Evolutionary conservation across 306 rosid species (phyloP), one percentile per base, ranked within the genome.

Genomic region (Spatholobus suberectus): DNA sequence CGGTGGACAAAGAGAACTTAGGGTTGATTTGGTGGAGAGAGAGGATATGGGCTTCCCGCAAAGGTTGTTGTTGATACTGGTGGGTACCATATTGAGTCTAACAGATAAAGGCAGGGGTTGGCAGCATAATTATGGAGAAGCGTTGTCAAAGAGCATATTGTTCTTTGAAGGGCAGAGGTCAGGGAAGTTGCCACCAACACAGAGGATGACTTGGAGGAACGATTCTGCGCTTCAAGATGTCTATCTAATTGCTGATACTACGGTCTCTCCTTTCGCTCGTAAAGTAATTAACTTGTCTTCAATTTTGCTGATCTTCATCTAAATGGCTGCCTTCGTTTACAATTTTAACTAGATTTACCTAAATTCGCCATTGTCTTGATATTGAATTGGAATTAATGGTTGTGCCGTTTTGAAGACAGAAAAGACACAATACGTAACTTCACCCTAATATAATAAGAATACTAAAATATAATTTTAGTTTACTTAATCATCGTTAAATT

Each of bases 81-180:
- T 24, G 8, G 73, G 20, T 43, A 11, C 23, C 6, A 5, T 68
- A 41, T 49, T 47, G 77, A 58, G n/a, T n/a, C n/a, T n/a, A n/a
- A n/a, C n/a, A n/a, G n/a, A n/a, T n/a, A n/a, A n/a, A n/a, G n/a
- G n/a, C n/a, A n/a, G n/a, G n/a, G n/a, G n/a, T n/a, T n/a, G n/a
- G n/a, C n/a, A n/a, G n/a, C 58, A 90, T 6, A 24, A 87, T 51
- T 89, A 89, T 65, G 80, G 29, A 12, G 88, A 87, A 1, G 92
- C 94, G 0, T 76, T 89, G 43, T 52, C 75, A 15, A 90, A 90
- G 70, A 76, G 92, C 66, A 89, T 90, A 12, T 73, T 85, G 69
- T 90, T 87, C 23, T 89, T 52, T 69, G 92, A 87, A 82, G 92
- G 92, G 0, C 91, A 89, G 37, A 89, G 92, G 49, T 90, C 92